Conservation (phyloP, 2,329 filamentous ascomycete species). For the Seiridium unicorne region DNA sequence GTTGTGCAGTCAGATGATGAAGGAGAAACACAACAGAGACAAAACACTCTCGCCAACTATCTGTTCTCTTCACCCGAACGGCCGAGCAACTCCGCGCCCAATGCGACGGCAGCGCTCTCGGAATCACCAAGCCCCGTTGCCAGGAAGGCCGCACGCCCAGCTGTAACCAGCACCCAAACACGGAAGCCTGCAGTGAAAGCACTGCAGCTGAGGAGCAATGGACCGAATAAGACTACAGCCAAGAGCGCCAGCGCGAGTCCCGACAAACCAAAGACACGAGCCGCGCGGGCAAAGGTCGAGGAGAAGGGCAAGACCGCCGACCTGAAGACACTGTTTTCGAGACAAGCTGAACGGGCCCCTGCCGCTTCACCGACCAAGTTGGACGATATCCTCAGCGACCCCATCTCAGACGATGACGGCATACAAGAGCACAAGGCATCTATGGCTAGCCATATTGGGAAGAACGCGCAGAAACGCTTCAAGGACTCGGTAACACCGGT, state of each 20-base stretch:
- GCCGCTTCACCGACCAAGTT: conserved; percentile 30
- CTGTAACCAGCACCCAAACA: conserved; percentile 15
- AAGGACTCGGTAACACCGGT: conserved; percentile 32
- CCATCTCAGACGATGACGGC: conserved; percentile 61
- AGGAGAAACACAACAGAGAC: conserved; percentile 34
- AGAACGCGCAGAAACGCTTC: conserved; percentile 54
- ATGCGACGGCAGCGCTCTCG: conserved; percentile 10
- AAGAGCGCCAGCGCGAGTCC: conserved; percentile 46
- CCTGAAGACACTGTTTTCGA: conserved; percentile 59
- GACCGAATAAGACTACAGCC: conserved; percentile 18
- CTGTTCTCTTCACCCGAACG: conserved; percentile 51
- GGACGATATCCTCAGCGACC: conserved; percentile 53
- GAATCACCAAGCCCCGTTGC: conserved; percentile 22
- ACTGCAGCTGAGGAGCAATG: conserved; percentile 22
- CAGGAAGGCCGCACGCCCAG: conserved; percentile 15
- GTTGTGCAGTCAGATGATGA: conserved; percentile 50
- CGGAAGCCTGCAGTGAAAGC: conserved; percentile 20
- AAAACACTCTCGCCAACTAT: conserved; percentile 52
- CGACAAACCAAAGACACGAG: conserved; percentile 35
- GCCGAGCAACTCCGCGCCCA: conserved; percentile 23
- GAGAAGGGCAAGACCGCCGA: conserved; percentile 56
- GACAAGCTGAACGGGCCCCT: conserved; percentile 52
- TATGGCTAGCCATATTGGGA: conserved; percentile 53
- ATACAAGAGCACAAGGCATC: conserved; percentile 49
- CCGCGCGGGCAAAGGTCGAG: conserved; percentile 34